These are phyloP conservation scores for Blastomyces emzantsi DNA, from an alignment of 2,329 filamentous ascomycete species.

Conservation along the genomic window DNA sequence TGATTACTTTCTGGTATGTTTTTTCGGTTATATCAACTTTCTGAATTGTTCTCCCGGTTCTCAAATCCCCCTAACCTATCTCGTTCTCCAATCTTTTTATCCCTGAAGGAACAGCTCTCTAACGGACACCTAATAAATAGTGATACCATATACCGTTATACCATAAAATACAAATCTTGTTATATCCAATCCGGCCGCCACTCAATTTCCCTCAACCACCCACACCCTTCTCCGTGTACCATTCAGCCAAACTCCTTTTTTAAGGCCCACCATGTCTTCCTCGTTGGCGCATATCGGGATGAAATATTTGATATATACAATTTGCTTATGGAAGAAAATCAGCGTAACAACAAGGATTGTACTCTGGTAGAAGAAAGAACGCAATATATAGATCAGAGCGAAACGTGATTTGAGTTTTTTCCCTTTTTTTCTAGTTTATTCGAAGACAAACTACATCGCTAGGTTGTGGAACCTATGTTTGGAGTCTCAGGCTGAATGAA, in stretches of 20 bases:
- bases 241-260: not conserved
- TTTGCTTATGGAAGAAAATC: not conserved
- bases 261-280: not conserved
- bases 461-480: not conserved
- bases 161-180: not conserved
- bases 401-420: not conserved
- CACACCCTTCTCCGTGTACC: not conserved
- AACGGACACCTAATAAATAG: not conserved
- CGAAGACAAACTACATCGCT: not conserved
- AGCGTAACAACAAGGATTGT: not conserved
- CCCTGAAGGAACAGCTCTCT: not conserved
- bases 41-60: not conserved
- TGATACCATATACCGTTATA: not conserved
- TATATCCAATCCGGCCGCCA: not conserved
- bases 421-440: not conserved
- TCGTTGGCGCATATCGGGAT: not conserved
- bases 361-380: not conserved
- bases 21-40: not conserved
- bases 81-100: not conserved
- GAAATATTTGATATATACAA: not conserved
- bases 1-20: slow-evolving; percentile 73
- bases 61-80: not conserved
- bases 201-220: not conserved
- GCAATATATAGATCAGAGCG: not conserved
- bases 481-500: not conserved